Percentiles rank a stretch among this genome's conserved stretches.
phyloP scores from a whole-genome alignment of 805 yeast species.

The Naumovozyma dairenensis region DNA sequence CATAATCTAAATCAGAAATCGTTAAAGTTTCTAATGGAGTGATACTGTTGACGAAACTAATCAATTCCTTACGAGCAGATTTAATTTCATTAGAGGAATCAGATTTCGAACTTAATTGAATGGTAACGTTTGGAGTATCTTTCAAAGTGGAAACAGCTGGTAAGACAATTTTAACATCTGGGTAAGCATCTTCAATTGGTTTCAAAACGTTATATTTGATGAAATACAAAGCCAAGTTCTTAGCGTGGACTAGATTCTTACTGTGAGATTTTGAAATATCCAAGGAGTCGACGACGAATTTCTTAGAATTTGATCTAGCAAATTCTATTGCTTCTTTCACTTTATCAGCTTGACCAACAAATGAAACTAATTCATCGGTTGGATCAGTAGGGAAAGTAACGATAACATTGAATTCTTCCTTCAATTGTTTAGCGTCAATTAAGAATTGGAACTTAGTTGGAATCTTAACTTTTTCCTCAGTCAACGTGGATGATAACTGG shows the following conservation, averaged over 20 bases:
- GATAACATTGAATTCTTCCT: constrained; percentile 45
- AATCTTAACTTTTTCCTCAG: constrained; percentile 47
- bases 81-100: constrained; percentile 43
- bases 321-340: constrained; percentile 51
- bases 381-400: constrained; percentile 42
- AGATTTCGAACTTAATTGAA: constrained; percentile 51
- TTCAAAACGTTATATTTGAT: constrained; percentile 40
- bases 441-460: constrained; percentile 65
- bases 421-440: constrained; percentile 46
- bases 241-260: constrained; percentile 67
- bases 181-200: constrained; percentile 31
- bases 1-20: constrained; percentile 55
- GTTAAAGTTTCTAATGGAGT: constrained; percentile 55
- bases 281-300: constrained; percentile 52
- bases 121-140: constrained; percentile 39
- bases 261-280: constrained; percentile 88
- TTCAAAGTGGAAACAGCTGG: constrained; percentile 40
- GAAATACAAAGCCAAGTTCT: constrained; percentile 61
- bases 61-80: constrained; percentile 60
- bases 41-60: constrained; percentile 59
- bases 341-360: constrained; percentile 53
- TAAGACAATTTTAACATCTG: constrained; percentile 37
- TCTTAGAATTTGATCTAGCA: constrained; percentile 52
- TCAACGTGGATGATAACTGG: constrained; percentile 36
- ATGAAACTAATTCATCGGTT: constrained; percentile 42